A percentile compares a stretch with the other conserved stretches of the same genome.
phyloP scores from a whole-genome alignment of 495 filamentous ascomycete species.

The Aspergillus incahuasiensis region DNA sequence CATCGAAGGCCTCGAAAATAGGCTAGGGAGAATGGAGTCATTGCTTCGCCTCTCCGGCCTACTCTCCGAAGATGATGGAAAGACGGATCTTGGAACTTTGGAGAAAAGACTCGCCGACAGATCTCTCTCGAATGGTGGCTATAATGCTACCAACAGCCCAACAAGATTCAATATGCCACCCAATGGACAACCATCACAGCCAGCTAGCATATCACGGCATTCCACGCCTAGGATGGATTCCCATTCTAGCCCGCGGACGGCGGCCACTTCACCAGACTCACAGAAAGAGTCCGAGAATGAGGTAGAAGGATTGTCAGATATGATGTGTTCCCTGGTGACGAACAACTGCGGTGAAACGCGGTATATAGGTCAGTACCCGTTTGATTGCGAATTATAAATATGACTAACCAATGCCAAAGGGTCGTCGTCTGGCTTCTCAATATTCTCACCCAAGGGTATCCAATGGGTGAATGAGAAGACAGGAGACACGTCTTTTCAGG shows the following conservation, averaged over 20 bases:
- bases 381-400: neutral
- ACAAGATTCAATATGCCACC: conserved; percentile 27
- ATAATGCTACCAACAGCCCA: conserved; percentile 35
- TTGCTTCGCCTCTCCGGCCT: conserved; percentile 82
- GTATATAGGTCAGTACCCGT: conserved; percentile 72
- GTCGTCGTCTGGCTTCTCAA: conserved; percentile 96
- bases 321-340: conserved; percentile 99
- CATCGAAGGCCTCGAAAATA: conserved; percentile 95
- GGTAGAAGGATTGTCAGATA: conserved; percentile 88
- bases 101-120: conserved; percentile 78
- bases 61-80: conserved; percentile 79
- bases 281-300: conserved; percentile 60
- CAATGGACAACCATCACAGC: conserved; percentile 20
- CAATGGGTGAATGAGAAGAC: conserved; percentile 99
- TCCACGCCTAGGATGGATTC: conserved; percentile 48
- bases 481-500: conserved; percentile 87
- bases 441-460: conserved; percentile 95
- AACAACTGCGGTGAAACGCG: conserved; percentile 94
- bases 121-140: conserved; percentile 30
- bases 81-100: conserved; percentile 81
- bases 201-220: conserved; percentile 32
- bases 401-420: conserved; percentile 47
- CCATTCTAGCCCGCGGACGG: conserved; percentile 54
- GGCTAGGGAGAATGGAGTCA: conserved; percentile 89
- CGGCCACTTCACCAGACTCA: conserved; percentile 56